Evolutionary conservation across 192 early-diverging fungal genomes (phyloP).

Genomic region (Podila epicladia): DNA sequence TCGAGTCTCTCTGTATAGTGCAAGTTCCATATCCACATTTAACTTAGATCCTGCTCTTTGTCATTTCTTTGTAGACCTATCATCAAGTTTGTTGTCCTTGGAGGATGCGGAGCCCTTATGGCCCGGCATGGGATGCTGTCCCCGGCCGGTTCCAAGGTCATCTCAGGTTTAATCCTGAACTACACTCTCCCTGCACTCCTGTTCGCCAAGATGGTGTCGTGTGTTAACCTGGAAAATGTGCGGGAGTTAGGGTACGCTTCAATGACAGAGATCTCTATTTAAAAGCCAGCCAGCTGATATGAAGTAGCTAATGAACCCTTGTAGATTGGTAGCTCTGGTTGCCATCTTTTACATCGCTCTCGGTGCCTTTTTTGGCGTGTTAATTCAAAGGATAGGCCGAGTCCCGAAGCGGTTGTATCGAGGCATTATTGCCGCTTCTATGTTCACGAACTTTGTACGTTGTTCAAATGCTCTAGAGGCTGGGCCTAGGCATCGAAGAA

Average conservation of each 20-base stretch:
- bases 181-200: slow-evolving; percentile 40
- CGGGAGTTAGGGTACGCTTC: slow-evolving; percentile 16
- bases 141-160: slow-evolving; percentile 38
- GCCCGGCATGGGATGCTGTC: slow-evolving; percentile 37
- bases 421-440: slow-evolving; percentile 40
- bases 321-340: slow-evolving; percentile 17
- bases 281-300: no score
- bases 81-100: slow-evolving; percentile 40
- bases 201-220: slow-evolving; percentile 40
- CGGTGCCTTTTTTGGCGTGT: slow-evolving; percentile 15
- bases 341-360: slow-evolving; percentile 13
- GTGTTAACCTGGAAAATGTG: slow-evolving; percentile 20
- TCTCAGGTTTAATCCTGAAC: slow-evolving; percentile 38
- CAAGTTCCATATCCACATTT: no score
- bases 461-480: no score
- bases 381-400: slow-evolving; percentile 26
- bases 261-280: not conserved
- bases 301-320: no score
- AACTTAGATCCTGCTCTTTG: not conserved
- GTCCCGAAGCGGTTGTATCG: slow-evolving; percentile 33
- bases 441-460: slow-evolving; percentile 48
- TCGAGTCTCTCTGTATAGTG: no score
- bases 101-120: slow-evolving; percentile 49
- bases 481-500: no score
- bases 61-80: slow-evolving; percentile 20